These are phyloP conservation scores for Erigeron philadelphicus DNA, from an alignment of 140 eudicot genomes.

Conservation along the genomic window DNA sequence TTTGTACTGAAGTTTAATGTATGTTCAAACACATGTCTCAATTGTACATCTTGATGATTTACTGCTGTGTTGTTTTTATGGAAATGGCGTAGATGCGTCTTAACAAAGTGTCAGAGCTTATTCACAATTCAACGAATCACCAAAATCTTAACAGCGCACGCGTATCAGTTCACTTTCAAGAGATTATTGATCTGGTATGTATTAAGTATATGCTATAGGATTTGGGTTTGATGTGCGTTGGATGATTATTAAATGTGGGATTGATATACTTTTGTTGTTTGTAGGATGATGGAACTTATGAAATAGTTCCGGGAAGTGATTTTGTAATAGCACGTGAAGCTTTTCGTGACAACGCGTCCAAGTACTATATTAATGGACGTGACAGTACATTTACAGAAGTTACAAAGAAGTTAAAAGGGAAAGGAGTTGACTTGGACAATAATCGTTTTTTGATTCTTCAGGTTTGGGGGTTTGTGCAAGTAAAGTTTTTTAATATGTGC, in stretches of 20 bases:
- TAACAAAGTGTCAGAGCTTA: slow-evolving; percentile 93
- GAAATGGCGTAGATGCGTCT: slow-evolving; percentile 74
- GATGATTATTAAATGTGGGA: neutral
- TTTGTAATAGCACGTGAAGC: slow-evolving; percentile 78
- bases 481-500: neutral
- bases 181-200: slow-evolving; percentile 76
- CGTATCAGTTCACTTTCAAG: slow-evolving; percentile 91
- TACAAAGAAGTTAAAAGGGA: slow-evolving; percentile 71
- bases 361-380: slow-evolving; percentile 66
- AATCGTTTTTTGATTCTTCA: slow-evolving; percentile 93
- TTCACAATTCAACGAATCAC: slow-evolving; percentile 88
- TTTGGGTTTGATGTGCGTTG: neutral
- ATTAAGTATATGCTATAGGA: neutral
- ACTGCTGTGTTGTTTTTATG: neutral
- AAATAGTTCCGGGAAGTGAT: slow-evolving; percentile 84
- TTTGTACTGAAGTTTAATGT: neutral
- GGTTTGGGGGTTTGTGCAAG: slow-evolving; percentile 35
- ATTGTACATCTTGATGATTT: neutral
- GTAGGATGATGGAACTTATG: slow-evolving; percentile 71
- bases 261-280: slow-evolving; percentile 19
- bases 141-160: slow-evolving; percentile 85
- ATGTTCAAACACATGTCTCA: neutral
- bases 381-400: slow-evolving; percentile 82
- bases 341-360: slow-evolving; percentile 73
- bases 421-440: slow-evolving; percentile 93